Evolutionary conservation across 2,329 filamentous ascomycete genomes (phyloP).

Genomic region (Penicillium sp.): DNA sequence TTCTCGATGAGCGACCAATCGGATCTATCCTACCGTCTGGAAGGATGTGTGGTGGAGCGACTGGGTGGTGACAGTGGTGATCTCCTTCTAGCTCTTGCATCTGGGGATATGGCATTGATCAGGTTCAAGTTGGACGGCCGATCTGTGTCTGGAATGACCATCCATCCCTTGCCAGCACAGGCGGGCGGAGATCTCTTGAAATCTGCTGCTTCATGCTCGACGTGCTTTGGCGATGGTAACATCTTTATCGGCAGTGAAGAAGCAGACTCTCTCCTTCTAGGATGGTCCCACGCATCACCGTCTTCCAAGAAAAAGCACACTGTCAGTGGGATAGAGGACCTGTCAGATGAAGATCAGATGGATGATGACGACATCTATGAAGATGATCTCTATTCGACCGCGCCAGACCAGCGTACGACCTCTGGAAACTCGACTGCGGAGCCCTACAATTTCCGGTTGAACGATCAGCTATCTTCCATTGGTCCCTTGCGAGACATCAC

Average conservation of each 20-base stretch:
- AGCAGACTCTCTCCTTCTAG: conserved; percentile 77
- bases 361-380: conserved; percentile 65
- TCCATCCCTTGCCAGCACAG: conserved; percentile 67
- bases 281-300: conserved; percentile 71
- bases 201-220: conserved; percentile 68
- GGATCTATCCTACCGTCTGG: conserved; percentile 75
- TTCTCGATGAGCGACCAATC: conserved; percentile 89
- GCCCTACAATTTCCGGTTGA: conserved; percentile 72
- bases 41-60: conserved; percentile 76
- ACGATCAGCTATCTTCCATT: conserved; percentile 76
- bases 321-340: conserved; percentile 54
- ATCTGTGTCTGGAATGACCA: conserved; percentile 82
- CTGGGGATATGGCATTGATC: conserved; percentile 74
- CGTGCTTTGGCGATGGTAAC: conserved; percentile 66
- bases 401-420: conserved; percentile 28
- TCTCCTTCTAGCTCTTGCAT: conserved; percentile 77
- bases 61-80: conserved; percentile 78
- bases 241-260: conserved; percentile 87
- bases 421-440: conserved; percentile 39
- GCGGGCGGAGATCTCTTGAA: conserved; percentile 66
- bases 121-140: conserved; percentile 87
- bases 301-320: conserved; percentile 62
- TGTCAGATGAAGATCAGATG: conserved; percentile 62
- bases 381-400: conserved; percentile 53
- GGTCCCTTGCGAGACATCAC: conserved; percentile 78